These are phyloP conservation scores for Pseudotulostoma volvatum DNA, from an alignment of 495 filamentous ascomycete genomes.

Conservation along the genomic window DNA sequence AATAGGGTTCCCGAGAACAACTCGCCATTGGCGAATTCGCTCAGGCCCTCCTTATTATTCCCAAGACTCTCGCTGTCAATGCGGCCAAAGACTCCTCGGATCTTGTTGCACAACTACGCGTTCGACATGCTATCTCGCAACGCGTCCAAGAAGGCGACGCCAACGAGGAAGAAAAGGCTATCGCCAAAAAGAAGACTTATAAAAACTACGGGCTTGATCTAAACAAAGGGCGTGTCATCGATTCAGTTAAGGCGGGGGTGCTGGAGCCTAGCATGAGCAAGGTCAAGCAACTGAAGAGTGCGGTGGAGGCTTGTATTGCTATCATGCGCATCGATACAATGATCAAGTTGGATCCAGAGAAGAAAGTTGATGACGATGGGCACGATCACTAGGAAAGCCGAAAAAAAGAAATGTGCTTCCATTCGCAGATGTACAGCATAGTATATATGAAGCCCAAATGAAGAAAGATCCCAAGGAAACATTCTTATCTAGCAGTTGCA, in stretches of 20 bases:
- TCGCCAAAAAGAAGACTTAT: conserved; percentile 89
- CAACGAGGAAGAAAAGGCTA: conserved; percentile 70
- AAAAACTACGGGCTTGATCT: conserved; percentile 96
- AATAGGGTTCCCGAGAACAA: conserved; percentile 80
- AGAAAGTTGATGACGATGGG: conserved; percentile 50
- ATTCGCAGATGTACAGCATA: no score
- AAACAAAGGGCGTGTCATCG: conserved; percentile 74
- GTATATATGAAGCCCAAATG: no score
- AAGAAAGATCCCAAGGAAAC: no score
- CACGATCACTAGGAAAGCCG: conserved; percentile 25
- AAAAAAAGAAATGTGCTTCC: no score
- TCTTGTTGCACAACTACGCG: conserved; percentile 87
- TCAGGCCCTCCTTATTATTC: conserved; percentile 81
- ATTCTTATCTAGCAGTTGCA: no score
- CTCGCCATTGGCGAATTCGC: conserved; percentile 97
- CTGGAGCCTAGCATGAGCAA: conserved; percentile 98
- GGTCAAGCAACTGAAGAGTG: conserved; percentile 93
- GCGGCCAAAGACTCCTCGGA: conserved; percentile 91
- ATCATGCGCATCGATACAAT: conserved; percentile 99
- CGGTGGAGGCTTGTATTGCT: conserved; percentile 95
- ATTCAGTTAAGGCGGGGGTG: conserved; percentile 87
- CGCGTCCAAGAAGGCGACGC: conserved; percentile 67
- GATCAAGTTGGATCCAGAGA: conserved; percentile 93
- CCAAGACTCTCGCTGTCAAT: conserved; percentile 93
- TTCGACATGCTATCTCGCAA: conserved; percentile 86